Conservation (phyloP, 495 filamentous ascomycete species). For the Massariosphaeria phaeospora region DNA sequence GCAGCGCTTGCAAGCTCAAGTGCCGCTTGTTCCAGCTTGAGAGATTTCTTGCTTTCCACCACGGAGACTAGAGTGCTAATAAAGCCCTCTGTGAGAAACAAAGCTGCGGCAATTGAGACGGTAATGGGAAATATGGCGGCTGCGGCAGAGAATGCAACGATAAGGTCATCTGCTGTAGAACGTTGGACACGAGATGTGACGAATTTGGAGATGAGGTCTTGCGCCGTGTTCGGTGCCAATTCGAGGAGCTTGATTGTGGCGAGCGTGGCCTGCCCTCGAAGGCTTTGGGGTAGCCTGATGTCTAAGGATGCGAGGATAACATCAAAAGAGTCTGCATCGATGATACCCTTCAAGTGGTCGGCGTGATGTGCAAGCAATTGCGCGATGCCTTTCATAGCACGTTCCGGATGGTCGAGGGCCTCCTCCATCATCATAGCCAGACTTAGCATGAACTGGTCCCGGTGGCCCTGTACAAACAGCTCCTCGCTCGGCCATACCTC, state of each 20-base stretch:
- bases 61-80: slow-evolving; percentile 62
- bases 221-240: slow-evolving; percentile 62
- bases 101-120: slow-evolving; percentile 58
- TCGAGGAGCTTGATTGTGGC: slow-evolving; percentile 76
- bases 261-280: slow-evolving; percentile 70
- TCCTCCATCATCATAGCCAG: slow-evolving; percentile 61
- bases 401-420: slow-evolving; percentile 55
- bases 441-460: slow-evolving; percentile 62
- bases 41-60: slow-evolving; percentile 51
- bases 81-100: slow-evolving; percentile 85
- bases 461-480: slow-evolving; percentile 45
- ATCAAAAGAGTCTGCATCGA: slow-evolving; percentile 75
- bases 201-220: slow-evolving; percentile 60
- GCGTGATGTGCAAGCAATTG: slow-evolving; percentile 58
- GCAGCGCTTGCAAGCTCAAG: slow-evolving; percentile 87
- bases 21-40: slow-evolving; percentile 65
- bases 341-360: slow-evolving; percentile 54
- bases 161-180: slow-evolving; percentile 54
- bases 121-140: slow-evolving; percentile 81
- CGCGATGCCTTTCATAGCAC: slow-evolving; percentile 59
- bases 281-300: slow-evolving; percentile 59
- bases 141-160: slow-evolving; percentile 82
- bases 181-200: slow-evolving; percentile 53
- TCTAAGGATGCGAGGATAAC: slow-evolving; percentile 75
- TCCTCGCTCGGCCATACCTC: slow-evolving; percentile 54